Evolutionary conservation across 192 early-diverging fungal genomes (phyloP).

Genomic region (Coemansia sp.): DNA sequence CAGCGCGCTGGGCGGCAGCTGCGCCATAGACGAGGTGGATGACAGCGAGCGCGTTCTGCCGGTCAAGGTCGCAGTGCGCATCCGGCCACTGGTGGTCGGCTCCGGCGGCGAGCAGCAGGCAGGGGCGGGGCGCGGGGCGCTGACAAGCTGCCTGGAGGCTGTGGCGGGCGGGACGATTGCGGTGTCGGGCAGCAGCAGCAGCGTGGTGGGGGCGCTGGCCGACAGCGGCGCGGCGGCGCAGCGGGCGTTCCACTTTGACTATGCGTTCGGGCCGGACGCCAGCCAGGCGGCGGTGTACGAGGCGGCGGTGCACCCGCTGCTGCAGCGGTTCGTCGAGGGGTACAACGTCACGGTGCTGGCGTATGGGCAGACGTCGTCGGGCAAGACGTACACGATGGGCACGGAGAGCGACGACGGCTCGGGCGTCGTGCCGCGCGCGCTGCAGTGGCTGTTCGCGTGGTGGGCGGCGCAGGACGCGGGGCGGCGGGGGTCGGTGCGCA

Average conservation of each 20-base stretch:
- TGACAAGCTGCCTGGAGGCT: conserved; percentile 28
- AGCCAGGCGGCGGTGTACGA: conserved; percentile 64
- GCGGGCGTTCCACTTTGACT: conserved; percentile 62
- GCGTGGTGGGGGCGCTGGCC: conserved; percentile 3
- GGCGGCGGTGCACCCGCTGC: conserved; percentile 51
- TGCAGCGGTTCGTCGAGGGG: conserved; percentile 68
- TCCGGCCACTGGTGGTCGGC: conserved; percentile 39
- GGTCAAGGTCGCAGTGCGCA: conserved; percentile 53
- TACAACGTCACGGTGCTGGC: conserved; percentile 95
- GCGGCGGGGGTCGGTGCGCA: conserved; percentile 25
- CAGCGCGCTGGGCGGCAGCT: conserved; percentile 5
- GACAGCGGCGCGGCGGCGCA: not conserved
- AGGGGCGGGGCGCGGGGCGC: conserved; percentile 9
- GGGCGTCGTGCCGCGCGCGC: conserved; percentile 77
- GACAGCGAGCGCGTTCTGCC: conserved; percentile 43
- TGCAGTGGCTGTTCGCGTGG: conserved; percentile 61
- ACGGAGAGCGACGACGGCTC: conserved; percentile 55
- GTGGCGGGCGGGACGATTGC: conserved; percentile 16
- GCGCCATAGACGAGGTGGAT: conserved; percentile 9
- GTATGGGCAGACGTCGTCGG: conserved; percentile 90
- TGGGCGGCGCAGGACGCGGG: conserved; percentile 20
- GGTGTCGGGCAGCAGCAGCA: conserved; percentile 15
- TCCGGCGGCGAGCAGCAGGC: conserved; percentile 8
- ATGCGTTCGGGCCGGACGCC: conserved; percentile 62
- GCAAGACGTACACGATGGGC: conserved; percentile 97